Evolutionary conservation across 2,329 filamentous ascomycete genomes (phyloP).

Genomic region (Fusarium acutatum): DNA sequence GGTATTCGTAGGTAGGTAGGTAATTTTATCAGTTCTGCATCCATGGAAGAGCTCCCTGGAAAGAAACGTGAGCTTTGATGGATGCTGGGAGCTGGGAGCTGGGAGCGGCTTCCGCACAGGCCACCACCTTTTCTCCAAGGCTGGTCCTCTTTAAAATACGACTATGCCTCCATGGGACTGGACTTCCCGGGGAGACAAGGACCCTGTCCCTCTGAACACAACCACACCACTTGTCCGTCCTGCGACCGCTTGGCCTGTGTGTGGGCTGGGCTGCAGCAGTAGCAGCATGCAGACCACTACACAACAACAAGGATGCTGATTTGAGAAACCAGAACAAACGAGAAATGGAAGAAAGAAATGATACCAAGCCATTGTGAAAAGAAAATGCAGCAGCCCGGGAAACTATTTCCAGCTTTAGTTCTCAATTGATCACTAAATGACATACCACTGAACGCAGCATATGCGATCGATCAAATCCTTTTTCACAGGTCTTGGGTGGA

Average conservation of each 20-base stretch:
- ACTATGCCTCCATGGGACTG: constrained; percentile 26
- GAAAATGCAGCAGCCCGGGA: constrained; percentile 6
- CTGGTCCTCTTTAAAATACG: constrained; percentile 16
- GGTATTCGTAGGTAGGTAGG: background rate
- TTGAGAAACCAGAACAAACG: background rate
- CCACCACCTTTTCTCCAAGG: constrained; percentile 22
- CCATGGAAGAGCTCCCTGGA: constrained; percentile 16
- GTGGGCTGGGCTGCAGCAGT: constrained; percentile 33
- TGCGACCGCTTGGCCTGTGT: constrained; percentile 39
- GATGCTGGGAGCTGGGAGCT: background rate
- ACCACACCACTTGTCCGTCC: constrained; percentile 38
- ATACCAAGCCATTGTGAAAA: background rate
- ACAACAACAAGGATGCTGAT: constrained; percentile 28
- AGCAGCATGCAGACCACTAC: constrained; percentile 7
- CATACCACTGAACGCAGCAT: background rate
- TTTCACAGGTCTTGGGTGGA: background rate
- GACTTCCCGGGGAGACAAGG: constrained; percentile 30
- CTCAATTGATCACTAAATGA: background rate
- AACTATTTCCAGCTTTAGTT: constrained; percentile 5
- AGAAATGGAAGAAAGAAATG: background rate
- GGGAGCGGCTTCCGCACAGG: constrained; percentile 26
- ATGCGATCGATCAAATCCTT: background rate
- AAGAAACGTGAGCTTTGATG: constrained; percentile 19
- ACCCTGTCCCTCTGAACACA: constrained; percentile 23
- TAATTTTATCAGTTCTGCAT: background rate